Base-by-base conservation (phyloP, 1,284 basidiomycete genomes). In the Trichosporon ovoides region DNA sequence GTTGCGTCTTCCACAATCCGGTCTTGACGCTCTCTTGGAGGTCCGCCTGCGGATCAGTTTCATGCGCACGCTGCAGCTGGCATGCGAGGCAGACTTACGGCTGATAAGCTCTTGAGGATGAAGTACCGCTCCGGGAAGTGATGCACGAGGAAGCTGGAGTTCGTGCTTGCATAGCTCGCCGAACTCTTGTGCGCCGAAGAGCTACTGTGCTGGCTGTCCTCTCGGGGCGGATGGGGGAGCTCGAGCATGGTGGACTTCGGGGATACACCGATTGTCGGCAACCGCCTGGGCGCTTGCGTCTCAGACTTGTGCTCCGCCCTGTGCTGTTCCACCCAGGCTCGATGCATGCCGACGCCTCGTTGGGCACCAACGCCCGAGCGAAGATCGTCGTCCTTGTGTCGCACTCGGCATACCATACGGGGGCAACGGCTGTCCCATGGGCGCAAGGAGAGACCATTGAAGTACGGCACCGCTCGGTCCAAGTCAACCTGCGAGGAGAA, bases 361-460 rank as follows among this genome's bases (percentile, higher is more conserved):
- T 97, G 94, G 5, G 84, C 91, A 2, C 92, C 92, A 0, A 97
- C 93, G 0, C 94, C 94, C 1, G 91, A 87, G 60, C 85, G 86
- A 50, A 93, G 73, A 70, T 94, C 92, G 67, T 97, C 94, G 57
- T 91, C 90, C 66, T 83, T 85, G 62, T 83, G 83, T 37, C 93
- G 83, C 3, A 89, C 83, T n/a, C 91, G 84, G 72, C 92, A 96
- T 14, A 97, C 88, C 56, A 97, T 79, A 18, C 84, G 82, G 24
- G 86, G 86, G 75, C 89, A 92, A 34, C 85, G 79, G 10, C 83
- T 77, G 69, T 95, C 91, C 61, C 80, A 74, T 1, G 75, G 74
- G n/a, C 76, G 68, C 5, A 78, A 64, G 0, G 69, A 65, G 24
- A 68, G 61, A 3, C 58, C 90, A 83, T 78, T 77, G 77, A 91